Percentiles rank a stretch among this genome's conserved stretches.
phyloP scores from a whole-genome alignment of 192 early-diverging fungal genomes.

The Coemansia sp. region DNA sequence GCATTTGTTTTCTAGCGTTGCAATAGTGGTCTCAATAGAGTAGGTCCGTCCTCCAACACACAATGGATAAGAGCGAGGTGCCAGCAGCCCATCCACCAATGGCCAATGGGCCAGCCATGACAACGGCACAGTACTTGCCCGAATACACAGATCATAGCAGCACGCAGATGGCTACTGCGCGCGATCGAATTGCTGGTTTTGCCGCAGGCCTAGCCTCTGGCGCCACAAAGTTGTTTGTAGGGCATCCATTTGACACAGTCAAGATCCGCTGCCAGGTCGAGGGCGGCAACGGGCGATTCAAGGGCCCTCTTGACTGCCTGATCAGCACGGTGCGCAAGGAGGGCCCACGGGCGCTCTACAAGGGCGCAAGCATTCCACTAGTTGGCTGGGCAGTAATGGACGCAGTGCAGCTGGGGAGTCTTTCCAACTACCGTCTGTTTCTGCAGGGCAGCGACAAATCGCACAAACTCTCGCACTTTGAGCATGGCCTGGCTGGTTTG shows the following conservation, averaged over 20 bases:
- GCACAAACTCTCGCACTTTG: constrained; percentile 61
- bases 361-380: constrained; percentile 89
- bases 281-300: constrained; percentile 66
- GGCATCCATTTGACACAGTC: constrained; percentile 83
- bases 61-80: constrained; percentile 7
- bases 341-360: constrained; percentile 79
- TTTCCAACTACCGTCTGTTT: constrained; percentile 77
- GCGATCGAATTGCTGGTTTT: constrained; percentile 66
- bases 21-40: neutral
- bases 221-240: constrained; percentile 74
- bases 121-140: constrained; percentile 1
- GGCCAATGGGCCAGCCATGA: constrained; percentile 1
- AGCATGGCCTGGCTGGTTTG: constrained; percentile 70
- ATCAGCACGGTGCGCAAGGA: constrained; percentile 66
- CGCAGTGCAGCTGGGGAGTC: constrained; percentile 68
- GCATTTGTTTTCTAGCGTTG: too few relatives aligned
- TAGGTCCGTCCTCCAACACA: neutral
- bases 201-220: constrained; percentile 71
- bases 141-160: neutral
- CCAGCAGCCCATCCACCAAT: constrained; percentile 6
- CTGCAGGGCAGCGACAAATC: constrained; percentile 65
- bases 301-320: constrained; percentile 71
- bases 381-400: constrained; percentile 93
- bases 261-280: constrained; percentile 81
- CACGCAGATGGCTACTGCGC: constrained; percentile 43